Percentiles rank a stretch among this genome's conserved stretches.
Conservation (phyloP, 345 rosid species). For the Citrus sp. region DNA sequence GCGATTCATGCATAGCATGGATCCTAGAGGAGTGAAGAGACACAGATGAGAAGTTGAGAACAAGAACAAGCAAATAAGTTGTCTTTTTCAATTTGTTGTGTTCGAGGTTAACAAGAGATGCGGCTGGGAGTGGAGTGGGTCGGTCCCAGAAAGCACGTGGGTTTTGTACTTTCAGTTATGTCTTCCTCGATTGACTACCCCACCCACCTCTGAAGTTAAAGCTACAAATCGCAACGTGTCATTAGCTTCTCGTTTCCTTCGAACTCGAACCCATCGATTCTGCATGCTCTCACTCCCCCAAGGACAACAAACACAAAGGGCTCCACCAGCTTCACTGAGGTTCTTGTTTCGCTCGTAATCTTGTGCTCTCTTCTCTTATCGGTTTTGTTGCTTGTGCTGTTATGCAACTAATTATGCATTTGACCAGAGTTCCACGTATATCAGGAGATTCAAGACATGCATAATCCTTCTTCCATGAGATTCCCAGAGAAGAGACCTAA, state of each 20-base stretch:
- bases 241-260: not conserved
- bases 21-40: no score
- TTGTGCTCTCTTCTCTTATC: not conserved
- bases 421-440: no score
- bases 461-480: no score
- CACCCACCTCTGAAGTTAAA: not conserved
- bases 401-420: no score
- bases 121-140: not conserved
- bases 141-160: constrained; percentile 5
- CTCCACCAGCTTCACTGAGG: not conserved
- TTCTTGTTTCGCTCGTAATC: not conserved
- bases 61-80: not conserved
- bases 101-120: not conserved
- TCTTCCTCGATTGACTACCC: not conserved
- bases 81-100: not conserved
- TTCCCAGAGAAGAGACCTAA: no score
- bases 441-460: no score
- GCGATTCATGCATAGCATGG: no score
- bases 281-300: not conserved
- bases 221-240: not conserved
- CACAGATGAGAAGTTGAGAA: no score
- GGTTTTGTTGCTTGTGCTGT: no score
- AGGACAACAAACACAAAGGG: not conserved
- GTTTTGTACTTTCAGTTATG: not conserved
- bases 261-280: not conserved